Conservation (phyloP, 805 yeast genomes). For the Kluyveromyces lactis region DNA sequence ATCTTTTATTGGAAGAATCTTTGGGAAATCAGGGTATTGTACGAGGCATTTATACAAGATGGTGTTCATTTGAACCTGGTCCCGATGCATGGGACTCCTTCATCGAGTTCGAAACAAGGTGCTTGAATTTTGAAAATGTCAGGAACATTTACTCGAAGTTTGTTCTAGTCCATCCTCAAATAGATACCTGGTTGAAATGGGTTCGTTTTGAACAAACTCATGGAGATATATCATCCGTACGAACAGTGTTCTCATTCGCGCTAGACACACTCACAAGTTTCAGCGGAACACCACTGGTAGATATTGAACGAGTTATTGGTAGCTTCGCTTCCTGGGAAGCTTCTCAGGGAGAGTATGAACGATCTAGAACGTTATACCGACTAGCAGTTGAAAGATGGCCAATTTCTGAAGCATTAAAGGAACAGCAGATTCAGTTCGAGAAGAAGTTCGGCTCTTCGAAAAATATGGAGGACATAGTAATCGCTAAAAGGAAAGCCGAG, state of each 20-base stretch:
- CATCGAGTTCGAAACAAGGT: constrained; percentile 63
- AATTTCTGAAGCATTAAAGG: constrained; percentile 29
- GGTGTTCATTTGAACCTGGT: constrained; percentile 76
- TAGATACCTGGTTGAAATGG: constrained; percentile 70
- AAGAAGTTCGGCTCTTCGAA: constrained; percentile 52
- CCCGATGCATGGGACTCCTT: constrained; percentile 66
- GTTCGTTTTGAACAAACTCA: constrained; percentile 54
- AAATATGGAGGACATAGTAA: constrained; percentile 44
- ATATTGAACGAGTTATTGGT: constrained; percentile 33
- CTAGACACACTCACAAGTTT: constrained; percentile 41
- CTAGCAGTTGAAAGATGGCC: constrained; percentile 42
- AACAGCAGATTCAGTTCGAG: constrained; percentile 49
- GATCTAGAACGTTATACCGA: constrained; percentile 51
- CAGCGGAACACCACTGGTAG: constrained; percentile 25
- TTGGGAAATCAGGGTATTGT: constrained; percentile 55
- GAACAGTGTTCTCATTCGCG: constrained; percentile 62
- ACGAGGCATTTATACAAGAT: constrained; percentile 59
- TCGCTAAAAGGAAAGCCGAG: constrained; percentile 43
- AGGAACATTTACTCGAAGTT: constrained; percentile 51
- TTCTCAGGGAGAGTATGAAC: constrained; percentile 47
- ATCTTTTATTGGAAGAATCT: constrained; percentile 75
- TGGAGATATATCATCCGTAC: constrained; percentile 38
- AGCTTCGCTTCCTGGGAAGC: constrained; percentile 66
- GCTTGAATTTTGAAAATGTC: constrained; percentile 48
- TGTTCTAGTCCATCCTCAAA: constrained; percentile 42